Evolutionary conservation across 2,329 filamentous ascomycete species (phyloP), one percentile per base, ranked within the genome.

Genomic region (Epichloe amarillans): DNA sequence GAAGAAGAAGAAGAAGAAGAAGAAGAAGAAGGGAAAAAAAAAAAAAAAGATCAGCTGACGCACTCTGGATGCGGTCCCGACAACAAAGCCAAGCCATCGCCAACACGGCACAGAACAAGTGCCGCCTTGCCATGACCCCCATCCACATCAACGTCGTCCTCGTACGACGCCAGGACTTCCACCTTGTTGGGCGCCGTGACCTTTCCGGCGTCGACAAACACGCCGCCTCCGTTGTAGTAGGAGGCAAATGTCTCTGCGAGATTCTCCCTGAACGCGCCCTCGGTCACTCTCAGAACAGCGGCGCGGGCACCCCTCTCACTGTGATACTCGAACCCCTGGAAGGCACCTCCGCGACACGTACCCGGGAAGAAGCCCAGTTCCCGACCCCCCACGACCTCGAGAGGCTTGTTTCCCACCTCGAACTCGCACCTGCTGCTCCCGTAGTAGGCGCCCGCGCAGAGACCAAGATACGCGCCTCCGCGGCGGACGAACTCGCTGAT

Each of bases 361-460:
- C 89, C 91, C 0, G 90, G 89, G 62, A 86, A 98, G 70, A 98
- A 96, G 0, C 72, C 83, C 47, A 98, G 72, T 64, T 98, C 93
- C 39, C 93, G 76, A 44, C 82, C 76, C 0, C 93, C 93, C 30
- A 95, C 71, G 3, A 98, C 91, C 62, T 95, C 88, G 69, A 97
- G 77, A 2, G 77, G 75, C 35, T 58, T 59, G 50, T 93, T 82
- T 2, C 89, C 88, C 12, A 93, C 83, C 68, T 97, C 91, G 56
- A 97, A 98, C 65, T 98, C 93, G 63, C 91, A 96, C 55, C 75
- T 76, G 39, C 75, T 73, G 57, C 77, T 82, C 21, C 85, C 93
- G 61, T 95, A 98, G 69, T 98, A 98, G 11, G 86, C 93, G 5
- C 93, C 93, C 2, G 93, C 93, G 64, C 93, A 98, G 60, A 98